A percentile compares a stretch with the other conserved stretches of the same genome.
phyloP scores from a whole-genome alignment of 306 rosid species.

The Cicer arietinum region DNA sequence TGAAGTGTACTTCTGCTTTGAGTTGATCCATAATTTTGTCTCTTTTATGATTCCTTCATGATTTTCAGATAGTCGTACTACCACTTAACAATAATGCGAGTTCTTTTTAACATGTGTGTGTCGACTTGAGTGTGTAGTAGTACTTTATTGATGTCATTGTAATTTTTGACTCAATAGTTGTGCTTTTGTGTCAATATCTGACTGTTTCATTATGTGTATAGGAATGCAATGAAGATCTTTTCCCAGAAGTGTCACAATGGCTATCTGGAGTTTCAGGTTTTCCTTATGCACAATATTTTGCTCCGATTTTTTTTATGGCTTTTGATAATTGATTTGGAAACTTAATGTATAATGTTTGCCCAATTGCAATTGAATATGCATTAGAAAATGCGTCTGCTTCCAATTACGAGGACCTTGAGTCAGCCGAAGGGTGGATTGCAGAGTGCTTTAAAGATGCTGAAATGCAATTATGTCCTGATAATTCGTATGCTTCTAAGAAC shows the following conservation, averaged over 20 bases:
- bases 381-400: slow-evolving; percentile 63
- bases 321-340: slow-evolving; percentile 1
- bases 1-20: not conserved
- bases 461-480: slow-evolving; percentile 66
- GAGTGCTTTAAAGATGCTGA: slow-evolving; percentile 73
- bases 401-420: slow-evolving; percentile 61
- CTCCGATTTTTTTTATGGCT: not conserved
- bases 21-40: slow-evolving; percentile 20
- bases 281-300: slow-evolving; percentile 39
- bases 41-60: slow-evolving; percentile 16
- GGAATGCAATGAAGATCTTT: slow-evolving; percentile 57
- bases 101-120: not conserved
- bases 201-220: slow-evolving; percentile 48
- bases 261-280: slow-evolving; percentile 63
- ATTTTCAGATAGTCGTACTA: slow-evolving; percentile 2
- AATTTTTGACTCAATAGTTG: slow-evolving; percentile 32
- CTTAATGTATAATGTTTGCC: slow-evolving; percentile 32
- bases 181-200: slow-evolving; percentile 16
- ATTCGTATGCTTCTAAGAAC: slow-evolving; percentile 64
- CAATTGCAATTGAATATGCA: slow-evolving; percentile 34
- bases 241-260: slow-evolving; percentile 60
- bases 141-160: not conserved
- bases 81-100: not conserved
- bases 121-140: not conserved
- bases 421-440: slow-evolving; percentile 80